A percentile compares a stretch with the other conserved stretches of the same genome.
Conservation (phyloP, 1,139 yeast species). For the Nadsonia starkeyi-henricii region DNA sequence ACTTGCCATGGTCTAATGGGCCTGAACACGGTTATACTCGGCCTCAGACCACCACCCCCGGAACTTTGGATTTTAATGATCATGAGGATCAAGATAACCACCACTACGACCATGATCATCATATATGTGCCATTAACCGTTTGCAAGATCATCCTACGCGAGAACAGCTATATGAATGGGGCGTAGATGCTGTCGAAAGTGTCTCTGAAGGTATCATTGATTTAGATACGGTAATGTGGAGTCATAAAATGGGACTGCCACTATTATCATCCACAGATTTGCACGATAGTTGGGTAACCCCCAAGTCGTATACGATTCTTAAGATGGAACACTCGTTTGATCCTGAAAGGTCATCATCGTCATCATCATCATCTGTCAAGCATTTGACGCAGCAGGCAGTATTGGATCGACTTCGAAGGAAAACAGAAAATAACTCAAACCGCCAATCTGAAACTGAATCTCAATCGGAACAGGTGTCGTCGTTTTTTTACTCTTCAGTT, state of each 20-base stretch:
- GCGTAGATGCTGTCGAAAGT: constrained; percentile 16
- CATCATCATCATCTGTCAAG: neutral
- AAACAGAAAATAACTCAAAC: neutral
- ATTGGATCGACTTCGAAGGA: neutral
- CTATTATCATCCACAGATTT: constrained; percentile 15
- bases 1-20: constrained; percentile 15
- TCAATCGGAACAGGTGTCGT: constrained; percentile 1
- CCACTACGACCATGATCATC: neutral
- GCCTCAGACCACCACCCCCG: constrained; percentile 10
- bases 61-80: no score
- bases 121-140: neutral
- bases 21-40: constrained; percentile 12
- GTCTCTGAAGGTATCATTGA: constrained; percentile 15
- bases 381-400: neutral
- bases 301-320: constrained; percentile 15
- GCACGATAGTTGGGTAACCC: constrained; percentile 12
- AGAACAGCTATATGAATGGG: constrained; percentile 14
- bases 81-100: neutral
- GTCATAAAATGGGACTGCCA: constrained; percentile 11
- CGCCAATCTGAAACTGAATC: neutral
- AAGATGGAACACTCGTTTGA: neutral
- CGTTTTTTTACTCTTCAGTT: constrained; percentile 13
- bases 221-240: constrained; percentile 12
- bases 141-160: constrained; percentile 13
- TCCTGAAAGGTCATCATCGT: neutral